These are phyloP conservation scores for Boletellus sp. DNA, from an alignment of 768 basidiomycete genomes.

Conservation along the genomic window DNA sequence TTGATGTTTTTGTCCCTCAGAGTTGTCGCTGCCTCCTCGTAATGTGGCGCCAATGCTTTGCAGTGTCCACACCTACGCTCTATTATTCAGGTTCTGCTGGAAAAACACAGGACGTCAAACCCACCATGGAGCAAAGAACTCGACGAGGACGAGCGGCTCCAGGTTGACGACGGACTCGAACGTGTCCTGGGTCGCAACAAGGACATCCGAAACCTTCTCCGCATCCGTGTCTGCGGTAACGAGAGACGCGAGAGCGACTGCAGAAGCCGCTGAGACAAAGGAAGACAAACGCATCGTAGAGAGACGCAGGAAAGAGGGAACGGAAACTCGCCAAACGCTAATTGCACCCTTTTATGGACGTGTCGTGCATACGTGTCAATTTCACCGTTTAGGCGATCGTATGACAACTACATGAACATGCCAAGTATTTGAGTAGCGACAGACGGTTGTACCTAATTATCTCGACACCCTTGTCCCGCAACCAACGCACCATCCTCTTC, in stretches of 20 bases:
- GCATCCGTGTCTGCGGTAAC: slow-evolving; percentile 43
- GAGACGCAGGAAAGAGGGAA: slow-evolving; percentile 19
- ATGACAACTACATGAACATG: background rate
- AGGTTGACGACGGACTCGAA: slow-evolving; percentile 64
- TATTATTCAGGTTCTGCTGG: background rate
- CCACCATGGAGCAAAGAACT: slow-evolving; percentile 92
- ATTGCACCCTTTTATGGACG: slow-evolving; percentile 20
- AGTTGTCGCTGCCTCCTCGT: slow-evolving; percentile 88
- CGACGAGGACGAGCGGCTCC: slow-evolving; percentile 80
- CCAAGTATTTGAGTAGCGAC: background rate
- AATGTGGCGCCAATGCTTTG: slow-evolving; percentile 91
- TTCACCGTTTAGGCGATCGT: background rate
- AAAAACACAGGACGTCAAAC: background rate
- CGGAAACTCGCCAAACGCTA: background rate
- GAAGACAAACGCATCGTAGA: slow-evolving; percentile 61
- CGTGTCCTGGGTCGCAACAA: slow-evolving; percentile 64
- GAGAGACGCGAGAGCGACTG: slow-evolving; percentile 51
- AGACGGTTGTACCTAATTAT: background rate
- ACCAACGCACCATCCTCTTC: background rate
- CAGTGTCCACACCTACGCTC: slow-evolving; percentile 87
- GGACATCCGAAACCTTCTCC: slow-evolving; percentile 65
- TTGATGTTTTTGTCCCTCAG: slow-evolving; percentile 89
- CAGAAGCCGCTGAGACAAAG: slow-evolving; percentile 47
- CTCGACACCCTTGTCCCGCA: background rate
- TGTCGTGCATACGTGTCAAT: slow-evolving; percentile 32